Base-by-base conservation (phyloP, 2,329 filamentous ascomycete genomes). In the Fusarium sp. region DNA sequence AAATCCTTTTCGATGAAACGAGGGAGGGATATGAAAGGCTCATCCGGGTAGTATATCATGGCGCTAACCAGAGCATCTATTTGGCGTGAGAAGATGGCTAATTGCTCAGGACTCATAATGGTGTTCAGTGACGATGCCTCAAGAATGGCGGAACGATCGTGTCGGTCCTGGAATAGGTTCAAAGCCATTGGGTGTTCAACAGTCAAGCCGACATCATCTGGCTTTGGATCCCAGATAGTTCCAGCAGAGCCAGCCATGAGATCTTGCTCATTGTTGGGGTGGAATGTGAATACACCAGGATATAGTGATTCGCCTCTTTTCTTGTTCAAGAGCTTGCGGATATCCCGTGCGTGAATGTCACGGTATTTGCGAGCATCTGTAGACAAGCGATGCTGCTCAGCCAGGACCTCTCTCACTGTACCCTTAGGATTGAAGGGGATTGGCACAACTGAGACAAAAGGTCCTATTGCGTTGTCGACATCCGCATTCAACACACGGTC, bases 101-200 rank as follows among this genome's bases (percentile, higher is more conserved):
- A 20, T 33, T 63, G 60, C 36, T 56, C 35, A 24, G n/a, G 17
- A 33, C 60, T 35, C 60, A 63, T 63, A 7, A 63, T 63, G 3
- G 35, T 63, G n/a, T 63, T 44, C 10, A 63, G 12, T 2, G 60
- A 63, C 20, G 60, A 63, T 63, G 36, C 60, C 49, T 56, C 49
- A 63, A 63, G 46, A 20, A 63, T 44, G 10, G 56, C 10, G 10
- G 24, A 44, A 44, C 49, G 17, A 35, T 44, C 36, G 6, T 38
- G 24, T 2, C 35, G 14, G 10, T 56, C 60, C 60, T 31, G 60
- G 35, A 44, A 56, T 35, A 56, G 14, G 35, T 63, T 63, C 17
- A 63, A 44, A 56, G 60, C 60, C 60, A 63, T 63, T 17, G 60
- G 60, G 10, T 63, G 60, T 22, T 63, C 60, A 27, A 63, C 60